Base-by-base conservation (phyloP, 164 flowering plant genomes). In the Akebia trifoliata region DNA sequence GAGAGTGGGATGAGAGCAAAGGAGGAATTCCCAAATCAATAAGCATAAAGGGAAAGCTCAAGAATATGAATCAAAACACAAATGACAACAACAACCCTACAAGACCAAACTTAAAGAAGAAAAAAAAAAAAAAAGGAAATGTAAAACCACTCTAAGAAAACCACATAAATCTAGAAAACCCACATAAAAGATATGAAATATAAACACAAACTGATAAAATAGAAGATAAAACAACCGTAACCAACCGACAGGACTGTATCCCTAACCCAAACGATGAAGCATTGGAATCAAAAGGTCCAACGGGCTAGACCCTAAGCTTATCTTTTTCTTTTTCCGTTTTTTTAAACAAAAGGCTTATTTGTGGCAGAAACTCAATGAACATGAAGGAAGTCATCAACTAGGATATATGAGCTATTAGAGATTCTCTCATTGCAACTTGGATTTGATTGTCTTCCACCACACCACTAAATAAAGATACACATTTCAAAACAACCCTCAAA, bases 1-100 rank as follows among this genome's bases (percentile, higher is more conserved):
- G 34, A 62, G 4, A 53, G 8, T 59, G 38, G 44, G 24, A 40
- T 48, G 21, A 55, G 51, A 48, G 39, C n/a, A 28, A 48, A 17
- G 35, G 56, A 56, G 49, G 28, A 37, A 52, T 7, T 18, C 47
- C 38, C 15, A 22, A 32, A 36, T 38, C 46, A 59, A 24, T 32
- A 38, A 47, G 24, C n/a, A 59, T 26, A 30, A 34, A 8, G 26
- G 43, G 21, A 31, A 37, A 34, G 5, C 30, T 15, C 24, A 50
- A 43, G 25, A 49, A 25, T 21, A 44, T 14, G 20, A 58, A 47
- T 11, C 2, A 22, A 46, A 18, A 40, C 32, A 45, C 48, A 54
- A 10, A 20, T 21, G 28, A 37, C 30, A 0, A 2, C 17, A 57
- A 50, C 28, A 54, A 25, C 45, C 8, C 15, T 28, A 35, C 18